Percentiles rank a stretch among this genome's conserved stretches.
Conservation (phyloP, 1,284 basidiomycete genomes). For the Cryptococcus sp. region DNA sequence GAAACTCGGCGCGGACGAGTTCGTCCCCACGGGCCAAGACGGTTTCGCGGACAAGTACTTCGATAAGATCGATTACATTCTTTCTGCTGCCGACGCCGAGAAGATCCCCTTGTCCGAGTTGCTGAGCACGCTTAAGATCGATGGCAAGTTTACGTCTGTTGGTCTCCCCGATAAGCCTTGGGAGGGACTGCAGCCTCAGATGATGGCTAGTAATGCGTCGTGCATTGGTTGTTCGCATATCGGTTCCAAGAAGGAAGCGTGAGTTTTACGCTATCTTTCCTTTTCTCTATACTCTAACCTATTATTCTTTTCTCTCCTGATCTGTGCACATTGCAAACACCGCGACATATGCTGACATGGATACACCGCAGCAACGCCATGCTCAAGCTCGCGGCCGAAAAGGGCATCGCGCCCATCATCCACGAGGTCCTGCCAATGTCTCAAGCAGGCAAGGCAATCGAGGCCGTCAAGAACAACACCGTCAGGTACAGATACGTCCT, state of each 20-base stretch:
- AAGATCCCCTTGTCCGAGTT: constrained; percentile 56
- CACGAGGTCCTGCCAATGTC: constrained; percentile 63
- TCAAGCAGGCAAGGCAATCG: constrained; percentile 61
- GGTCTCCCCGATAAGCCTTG: constrained; percentile 55
- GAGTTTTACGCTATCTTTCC: constrained; percentile 45
- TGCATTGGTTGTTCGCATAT: constrained; percentile 60
- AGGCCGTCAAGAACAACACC: constrained; percentile 60
- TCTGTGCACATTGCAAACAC: no score
- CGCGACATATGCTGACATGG: no score
- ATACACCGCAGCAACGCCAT: constrained; percentile 48
- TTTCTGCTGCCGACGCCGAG: constrained; percentile 59
- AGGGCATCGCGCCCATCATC: constrained; percentile 60
- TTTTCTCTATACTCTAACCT: constrained; percentile 22
- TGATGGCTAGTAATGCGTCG: constrained; percentile 53
- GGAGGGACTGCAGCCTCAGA: constrained; percentile 51
- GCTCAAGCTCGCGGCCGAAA: constrained; percentile 63
- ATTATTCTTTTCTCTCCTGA: neutral
- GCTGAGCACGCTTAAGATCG: constrained; percentile 59
- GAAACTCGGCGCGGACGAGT: constrained; percentile 63
- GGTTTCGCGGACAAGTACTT: constrained; percentile 57
- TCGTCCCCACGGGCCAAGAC: constrained; percentile 56
- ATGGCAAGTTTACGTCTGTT: constrained; percentile 62
- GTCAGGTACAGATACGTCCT: constrained; percentile 61
- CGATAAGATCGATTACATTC: constrained; percentile 63
- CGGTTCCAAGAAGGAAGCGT: constrained; percentile 65